Base-by-base conservation (phyloP, 1,284 basidiomycete genomes). In the Meripilus lineatus region DNA sequence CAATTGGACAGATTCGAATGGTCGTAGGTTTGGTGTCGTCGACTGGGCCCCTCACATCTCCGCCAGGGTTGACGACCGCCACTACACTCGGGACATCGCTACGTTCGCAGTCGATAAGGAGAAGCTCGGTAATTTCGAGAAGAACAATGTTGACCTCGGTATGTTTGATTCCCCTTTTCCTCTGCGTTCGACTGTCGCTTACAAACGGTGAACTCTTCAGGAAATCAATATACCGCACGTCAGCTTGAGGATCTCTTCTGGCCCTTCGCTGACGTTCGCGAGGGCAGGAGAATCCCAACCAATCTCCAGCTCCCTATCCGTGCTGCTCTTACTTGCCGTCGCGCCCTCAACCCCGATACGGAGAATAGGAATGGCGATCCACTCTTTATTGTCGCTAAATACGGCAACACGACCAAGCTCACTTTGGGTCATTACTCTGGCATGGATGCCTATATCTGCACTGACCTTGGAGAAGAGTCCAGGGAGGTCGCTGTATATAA, bases 31-130 rank as follows among this genome's bases (percentile, higher is more conserved):
- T 42, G 59, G 59, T 44, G 11, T 7, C 20, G 54, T 64, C 45
- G 58, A 63, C 34, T 64, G 55, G 50, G 63, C 63, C 43, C 55
- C 62, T 47, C 37, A 49, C 40, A 61, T 66, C 58, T 46, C 49
- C 28, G 49, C 55, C 48, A 47, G 45, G 30, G 53, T 57, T 34
- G 56, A 57, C 48, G 42, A 55, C 24, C 49, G 53, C 50, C 38
- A 35, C 15, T 63, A 61, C 45, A 64, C 58, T 47, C 39, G 47
- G 20, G 60, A 62, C 40, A 50, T 59, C 23, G 46, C 46, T 32
- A 50, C 53, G 8, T 44, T 63, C 44, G 40, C 8, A 6, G 36
- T 62, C 33, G 52, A 64, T 46, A 42, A 13, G 46, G 21, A 15
- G 35, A 53, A 48, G 45, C 30, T 44, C 39, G 21, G 38, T 33